phyloP scores from a whole-genome alignment of 352 stramenopile genomes.

The Phytophthora boehmeriae region DNA sequence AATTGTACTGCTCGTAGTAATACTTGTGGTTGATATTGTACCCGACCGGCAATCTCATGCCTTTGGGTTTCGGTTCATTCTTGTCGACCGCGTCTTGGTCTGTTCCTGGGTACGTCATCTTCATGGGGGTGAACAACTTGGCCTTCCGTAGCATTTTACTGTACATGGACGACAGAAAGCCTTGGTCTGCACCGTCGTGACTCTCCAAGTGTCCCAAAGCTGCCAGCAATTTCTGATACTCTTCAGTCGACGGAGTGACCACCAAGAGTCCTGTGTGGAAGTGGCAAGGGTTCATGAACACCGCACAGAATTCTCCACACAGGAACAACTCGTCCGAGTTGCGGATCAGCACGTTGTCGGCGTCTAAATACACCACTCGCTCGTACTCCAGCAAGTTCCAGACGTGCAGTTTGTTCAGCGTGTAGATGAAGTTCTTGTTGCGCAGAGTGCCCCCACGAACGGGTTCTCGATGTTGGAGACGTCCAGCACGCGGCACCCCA shows the following conservation, averaged over 20 bases:
- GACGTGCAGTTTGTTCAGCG: slow-evolving; percentile 90
- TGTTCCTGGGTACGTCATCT: slow-evolving; percentile 28
- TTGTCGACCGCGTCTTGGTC: slow-evolving; percentile 49
- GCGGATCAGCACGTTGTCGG: slow-evolving; percentile 90
- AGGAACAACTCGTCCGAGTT: slow-evolving; percentile 90
- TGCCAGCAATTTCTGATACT: slow-evolving; percentile 79
- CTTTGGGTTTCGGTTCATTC: slow-evolving; percentile 49
- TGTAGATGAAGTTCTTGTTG: slow-evolving; percentile 92
- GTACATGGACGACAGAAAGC: slow-evolving; percentile 89
- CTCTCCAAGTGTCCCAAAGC: slow-evolving; percentile 66
- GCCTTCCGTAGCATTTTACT: slow-evolving; percentile 74
- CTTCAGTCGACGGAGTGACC: slow-evolving; percentile 69
- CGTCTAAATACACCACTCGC: slow-evolving; percentile 90
- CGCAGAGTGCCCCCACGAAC: slow-evolving; percentile 73
- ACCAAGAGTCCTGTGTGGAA: slow-evolving; percentile 90
- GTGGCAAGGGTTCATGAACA: slow-evolving; percentile 92
- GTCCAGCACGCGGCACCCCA: slow-evolving; percentile 84
- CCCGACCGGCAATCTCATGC: slow-evolving; percentile 82
- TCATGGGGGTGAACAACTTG: slow-evolving; percentile 73
- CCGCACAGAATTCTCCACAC: slow-evolving; percentile 86
- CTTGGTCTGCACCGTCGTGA: slow-evolving; percentile 85
- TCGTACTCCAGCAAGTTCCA: slow-evolving; percentile 93
- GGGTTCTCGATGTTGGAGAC: slow-evolving; percentile 90
- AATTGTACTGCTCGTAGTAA: slow-evolving; percentile 90
- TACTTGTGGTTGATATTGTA: slow-evolving; percentile 95